Conservation (phyloP, 768 basidiomycete species). For the Pluteus cervinus region DNA sequence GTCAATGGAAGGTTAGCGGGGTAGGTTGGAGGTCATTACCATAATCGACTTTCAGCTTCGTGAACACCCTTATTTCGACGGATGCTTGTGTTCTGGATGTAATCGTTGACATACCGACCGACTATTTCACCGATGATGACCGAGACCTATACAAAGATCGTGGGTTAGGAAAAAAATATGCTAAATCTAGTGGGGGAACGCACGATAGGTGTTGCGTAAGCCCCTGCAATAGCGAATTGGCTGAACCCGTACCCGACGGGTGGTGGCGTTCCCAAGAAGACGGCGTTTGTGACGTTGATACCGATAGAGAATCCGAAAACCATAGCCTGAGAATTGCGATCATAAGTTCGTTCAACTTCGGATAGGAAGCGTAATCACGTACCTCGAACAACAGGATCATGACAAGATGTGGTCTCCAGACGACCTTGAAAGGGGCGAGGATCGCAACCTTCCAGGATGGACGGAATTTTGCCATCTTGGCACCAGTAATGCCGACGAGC, state of each 20-base stretch:
- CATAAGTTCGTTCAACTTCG: not conserved
- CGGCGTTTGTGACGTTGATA: constrained; percentile 60
- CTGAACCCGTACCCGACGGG: constrained; percentile 52
- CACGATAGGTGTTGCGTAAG: constrained; percentile 52
- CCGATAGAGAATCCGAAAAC: constrained; percentile 64
- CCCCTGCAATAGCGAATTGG: constrained; percentile 43
- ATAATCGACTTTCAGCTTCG: constrained; percentile 55
- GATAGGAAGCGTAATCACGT: constrained; percentile 1
- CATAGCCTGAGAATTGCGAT: constrained; percentile 28
- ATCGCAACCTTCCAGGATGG: constrained; percentile 42
- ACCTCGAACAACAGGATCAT: constrained; percentile 49
- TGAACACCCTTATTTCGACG: constrained; percentile 50
- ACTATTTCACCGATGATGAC: constrained; percentile 46
- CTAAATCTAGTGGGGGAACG: too few relatives aligned
- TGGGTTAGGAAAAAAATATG: constrained; percentile 1
- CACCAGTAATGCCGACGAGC: constrained; percentile 57
- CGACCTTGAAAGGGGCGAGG: constrained; percentile 39
- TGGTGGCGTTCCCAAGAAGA: constrained; percentile 52
- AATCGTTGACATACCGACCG: constrained; percentile 50
- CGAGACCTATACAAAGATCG: constrained; percentile 30
- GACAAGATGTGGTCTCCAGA: constrained; percentile 60
- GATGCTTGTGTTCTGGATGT: constrained; percentile 39
- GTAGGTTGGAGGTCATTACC: constrained; percentile 26
- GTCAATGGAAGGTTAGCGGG: not conserved
- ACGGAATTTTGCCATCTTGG: constrained; percentile 51